A percentile compares a stretch with the other conserved stretches of the same genome.
phyloP scores from a whole-genome alignment of 768 basidiomycete species.

The Rubroboletus pulcherrimus region DNA sequence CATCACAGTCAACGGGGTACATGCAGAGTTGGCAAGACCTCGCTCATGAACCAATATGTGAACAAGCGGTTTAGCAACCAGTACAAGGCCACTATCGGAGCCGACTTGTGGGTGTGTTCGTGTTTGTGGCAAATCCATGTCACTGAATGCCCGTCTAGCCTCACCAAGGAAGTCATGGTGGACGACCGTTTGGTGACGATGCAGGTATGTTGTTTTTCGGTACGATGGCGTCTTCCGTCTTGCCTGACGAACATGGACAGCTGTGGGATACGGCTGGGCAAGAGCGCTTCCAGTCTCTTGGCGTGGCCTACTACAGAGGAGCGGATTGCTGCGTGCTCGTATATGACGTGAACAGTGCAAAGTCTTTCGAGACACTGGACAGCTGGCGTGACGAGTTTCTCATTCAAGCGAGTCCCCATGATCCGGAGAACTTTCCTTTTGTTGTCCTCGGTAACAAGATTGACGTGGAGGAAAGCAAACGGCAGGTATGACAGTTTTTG shows the following conservation, averaged over 20 bases:
- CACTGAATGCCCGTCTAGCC: constrained; percentile 39
- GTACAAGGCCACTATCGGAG: constrained; percentile 99
- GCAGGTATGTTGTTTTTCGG: constrained; percentile 60
- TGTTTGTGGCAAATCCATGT: constrained; percentile 4
- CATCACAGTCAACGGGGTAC: constrained; percentile 1
- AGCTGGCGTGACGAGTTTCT: constrained; percentile 99
- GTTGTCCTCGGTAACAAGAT: constrained; percentile 99
- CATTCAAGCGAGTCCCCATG: constrained; percentile 97
- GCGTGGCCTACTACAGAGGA: constrained; percentile 98
- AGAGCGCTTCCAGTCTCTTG: constrained; percentile 98
- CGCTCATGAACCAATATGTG: constrained; percentile 99
- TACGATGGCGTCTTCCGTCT: neutral
- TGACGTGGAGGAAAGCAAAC: constrained; percentile 97
- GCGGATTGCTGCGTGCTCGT: constrained; percentile 99
- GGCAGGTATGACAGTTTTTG: constrained; percentile 60
- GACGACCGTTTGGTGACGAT: constrained; percentile 98
- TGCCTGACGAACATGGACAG: constrained; percentile 39
- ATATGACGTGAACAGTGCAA: constrained; percentile 97
- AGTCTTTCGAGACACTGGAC: constrained; percentile 97
- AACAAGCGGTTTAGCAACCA: constrained; percentile 99
- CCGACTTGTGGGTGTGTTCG: constrained; percentile 74
- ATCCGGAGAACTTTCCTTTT: constrained; percentile 99
- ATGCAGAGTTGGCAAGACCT: constrained; percentile 93
- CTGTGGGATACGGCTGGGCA: constrained; percentile 99
- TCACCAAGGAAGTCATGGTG: constrained; percentile 98